Evolutionary conservation across 2,329 filamentous ascomycete species (phyloP).

Genomic region (Cadophora gregata): DNA sequence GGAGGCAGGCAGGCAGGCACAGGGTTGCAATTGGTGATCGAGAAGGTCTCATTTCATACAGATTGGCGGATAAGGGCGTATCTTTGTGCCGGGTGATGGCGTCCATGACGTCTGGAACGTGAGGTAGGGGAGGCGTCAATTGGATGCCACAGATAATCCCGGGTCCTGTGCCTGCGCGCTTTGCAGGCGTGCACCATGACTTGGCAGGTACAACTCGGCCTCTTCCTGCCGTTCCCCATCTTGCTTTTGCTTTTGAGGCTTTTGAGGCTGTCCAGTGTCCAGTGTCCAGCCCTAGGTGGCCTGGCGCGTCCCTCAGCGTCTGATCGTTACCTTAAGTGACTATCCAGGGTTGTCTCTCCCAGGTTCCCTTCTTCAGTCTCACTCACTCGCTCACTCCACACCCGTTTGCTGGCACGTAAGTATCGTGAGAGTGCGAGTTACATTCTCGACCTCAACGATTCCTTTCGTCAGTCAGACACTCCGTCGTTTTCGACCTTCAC

Average conservation of each 20-base stretch:
- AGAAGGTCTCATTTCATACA: not conserved
- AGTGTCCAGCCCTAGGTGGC: not conserved
- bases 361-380: not conserved
- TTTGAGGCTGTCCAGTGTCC: no score
- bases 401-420: not conserved
- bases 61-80: not conserved
- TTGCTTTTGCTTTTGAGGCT: not conserved
- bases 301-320: not conserved
- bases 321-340: not conserved
- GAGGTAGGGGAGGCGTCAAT: constrained; percentile 12
- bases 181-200: not conserved
- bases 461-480: not conserved
- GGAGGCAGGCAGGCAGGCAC: not conserved
- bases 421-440: not conserved
- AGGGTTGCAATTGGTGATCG: not conserved
- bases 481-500: not conserved
- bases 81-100: not conserved
- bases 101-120: not conserved
- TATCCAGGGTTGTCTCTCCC: not conserved
- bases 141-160: not conserved
- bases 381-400: not conserved
- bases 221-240: not conserved
- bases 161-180: not conserved
- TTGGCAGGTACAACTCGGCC: not conserved
- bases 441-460: constrained; percentile 1